Evolutionary conservation across 2,329 filamentous ascomycete species (phyloP).

Genomic region (Reticulascus tulasneorum): DNA sequence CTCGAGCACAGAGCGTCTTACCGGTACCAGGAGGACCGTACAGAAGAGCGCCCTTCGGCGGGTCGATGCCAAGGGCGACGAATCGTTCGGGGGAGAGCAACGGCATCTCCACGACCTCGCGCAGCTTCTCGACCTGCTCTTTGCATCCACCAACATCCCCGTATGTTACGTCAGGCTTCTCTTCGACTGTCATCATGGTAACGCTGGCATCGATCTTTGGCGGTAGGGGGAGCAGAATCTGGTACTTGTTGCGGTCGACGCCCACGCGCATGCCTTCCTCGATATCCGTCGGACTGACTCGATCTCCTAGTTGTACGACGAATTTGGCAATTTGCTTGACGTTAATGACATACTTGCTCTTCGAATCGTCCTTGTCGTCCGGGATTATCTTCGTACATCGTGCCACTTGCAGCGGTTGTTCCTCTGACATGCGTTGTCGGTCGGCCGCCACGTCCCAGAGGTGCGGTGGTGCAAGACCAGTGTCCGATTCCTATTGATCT

Average conservation of each 20-base stretch:
- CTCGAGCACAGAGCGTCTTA: conserved; percentile 95
- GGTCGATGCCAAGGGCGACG: conserved; percentile 97
- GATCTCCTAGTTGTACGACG: conserved; percentile 93
- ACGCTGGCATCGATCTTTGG: conserved; percentile 99
- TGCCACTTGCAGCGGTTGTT: conserved; percentile 95
- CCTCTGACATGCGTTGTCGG: conserved; percentile 96
- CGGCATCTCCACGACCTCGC: conserved; percentile 98
- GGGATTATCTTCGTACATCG: conserved; percentile 99
- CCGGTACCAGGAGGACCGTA: conserved; percentile 98
- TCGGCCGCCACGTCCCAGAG: conserved; percentile 98
- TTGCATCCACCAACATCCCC: conserved; percentile 98
- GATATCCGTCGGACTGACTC: conserved; percentile 96
- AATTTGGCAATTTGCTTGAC: conserved; percentile 99
- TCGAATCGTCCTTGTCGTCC: conserved; percentile 91
- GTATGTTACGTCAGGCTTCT: conserved; percentile 98
- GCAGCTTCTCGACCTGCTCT: conserved; percentile 98
- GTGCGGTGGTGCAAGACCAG: conserved; percentile 94
- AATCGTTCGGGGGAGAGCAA: conserved; percentile 94
- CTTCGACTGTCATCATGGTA: conserved; percentile 99
- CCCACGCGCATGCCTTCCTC: conserved; percentile 99
- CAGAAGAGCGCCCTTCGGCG: conserved; percentile 92
- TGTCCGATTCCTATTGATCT: conserved; percentile 79
- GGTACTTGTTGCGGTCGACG: conserved; percentile 98
- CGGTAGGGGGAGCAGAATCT: conserved; percentile 91
- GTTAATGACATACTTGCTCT: conserved; percentile 99